Evolutionary conservation across 495 filamentous ascomycete genomes (phyloP).

Genomic region (Amniculicola lignicola): DNA sequence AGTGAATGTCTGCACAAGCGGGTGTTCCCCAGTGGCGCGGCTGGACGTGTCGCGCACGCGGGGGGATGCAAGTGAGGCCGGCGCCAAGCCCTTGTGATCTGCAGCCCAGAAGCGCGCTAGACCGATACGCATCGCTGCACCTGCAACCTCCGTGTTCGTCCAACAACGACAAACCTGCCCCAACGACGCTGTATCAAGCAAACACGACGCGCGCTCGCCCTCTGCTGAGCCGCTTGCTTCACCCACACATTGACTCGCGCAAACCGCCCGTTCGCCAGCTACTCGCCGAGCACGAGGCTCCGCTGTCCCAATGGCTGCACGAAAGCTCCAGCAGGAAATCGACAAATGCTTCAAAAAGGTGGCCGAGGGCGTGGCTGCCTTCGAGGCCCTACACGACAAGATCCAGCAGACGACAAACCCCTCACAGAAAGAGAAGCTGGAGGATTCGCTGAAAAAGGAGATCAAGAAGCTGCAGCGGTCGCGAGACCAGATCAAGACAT

Average conservation of each 20-base stretch:
- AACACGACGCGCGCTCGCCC: not conserved
- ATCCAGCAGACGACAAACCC: slow-evolving; percentile 84
- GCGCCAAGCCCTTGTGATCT: slow-evolving; percentile 16
- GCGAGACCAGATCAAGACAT: slow-evolving; percentile 98
- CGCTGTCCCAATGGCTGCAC: slow-evolving; percentile 69
- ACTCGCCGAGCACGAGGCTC: slow-evolving; percentile 28
- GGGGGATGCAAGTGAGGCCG: not conserved
- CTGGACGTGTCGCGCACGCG: not conserved
- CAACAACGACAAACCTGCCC: slow-evolving; percentile 5
- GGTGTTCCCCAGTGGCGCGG: not conserved
- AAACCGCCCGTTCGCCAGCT: not conserved
- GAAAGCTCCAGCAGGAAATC: slow-evolving; percentile 94
- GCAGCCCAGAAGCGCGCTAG: slow-evolving; percentile 20
- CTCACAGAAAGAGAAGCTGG: slow-evolving; percentile 95
- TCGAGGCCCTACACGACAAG: slow-evolving; percentile 94
- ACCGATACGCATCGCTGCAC: slow-evolving; percentile 1
- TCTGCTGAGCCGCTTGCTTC: not conserved
- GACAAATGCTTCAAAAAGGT: slow-evolving; percentile 99
- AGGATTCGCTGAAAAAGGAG: slow-evolving; percentile 95
- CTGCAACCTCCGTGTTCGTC: slow-evolving; percentile 18
- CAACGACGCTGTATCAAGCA: not conserved
- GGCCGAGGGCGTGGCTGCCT: slow-evolving; percentile 82
- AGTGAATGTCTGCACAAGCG: not conserved
- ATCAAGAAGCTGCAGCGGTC: slow-evolving; percentile 99
- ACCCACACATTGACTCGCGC: slow-evolving; percentile 3